These are phyloP conservation scores for Vachellia collinsii DNA, from an alignment of 306 rosid genomes.

Conservation along the genomic window DNA sequence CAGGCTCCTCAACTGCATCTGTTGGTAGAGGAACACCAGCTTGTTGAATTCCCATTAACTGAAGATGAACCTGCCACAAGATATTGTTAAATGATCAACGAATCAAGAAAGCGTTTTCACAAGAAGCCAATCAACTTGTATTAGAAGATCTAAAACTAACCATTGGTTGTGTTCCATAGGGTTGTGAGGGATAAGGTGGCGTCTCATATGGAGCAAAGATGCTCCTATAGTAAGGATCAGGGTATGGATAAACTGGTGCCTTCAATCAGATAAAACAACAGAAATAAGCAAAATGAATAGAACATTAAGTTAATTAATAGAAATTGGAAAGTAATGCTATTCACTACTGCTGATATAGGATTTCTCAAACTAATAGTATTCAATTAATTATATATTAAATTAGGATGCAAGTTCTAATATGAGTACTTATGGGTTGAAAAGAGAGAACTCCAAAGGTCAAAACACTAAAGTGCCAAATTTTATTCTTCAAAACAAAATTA, in stretches of 20 bases:
- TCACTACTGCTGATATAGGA: conserved; percentile 5
- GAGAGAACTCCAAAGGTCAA: conserved; percentile 20
- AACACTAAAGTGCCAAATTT: conserved; percentile 5
- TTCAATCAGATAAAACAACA: conserved; percentile 46
- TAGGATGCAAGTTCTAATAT: conserved; percentile 17
- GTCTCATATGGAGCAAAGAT: conserved; percentile 91
- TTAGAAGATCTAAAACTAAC: conserved; percentile 45
- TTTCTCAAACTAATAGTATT: conserved; percentile 8
- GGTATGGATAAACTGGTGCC: conserved; percentile 90
- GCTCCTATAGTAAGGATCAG: conserved; percentile 95
- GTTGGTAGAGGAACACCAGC: conserved; percentile 80
- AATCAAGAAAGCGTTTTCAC: conserved; percentile 16
- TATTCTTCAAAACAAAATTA: conserved; percentile 15
- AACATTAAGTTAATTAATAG: conserved; percentile 13
- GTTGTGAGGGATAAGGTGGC: conserved; percentile 71
- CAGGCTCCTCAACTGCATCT: conserved; percentile 81
- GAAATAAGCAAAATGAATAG: conserved; percentile 34
- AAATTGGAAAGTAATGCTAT: neutral
- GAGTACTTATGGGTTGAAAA: neutral
- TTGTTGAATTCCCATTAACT: conserved; percentile 84
- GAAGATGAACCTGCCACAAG: conserved; percentile 76
- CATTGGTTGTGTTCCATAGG: conserved; percentile 91
- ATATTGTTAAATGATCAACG: conserved; percentile 26
- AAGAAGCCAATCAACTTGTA: conserved; percentile 5
- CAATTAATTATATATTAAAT: conserved; percentile 11